These are phyloP conservation scores for Salicornia ramosissima DNA, from an alignment of 148 eudicot species.

Conservation along the genomic window DNA sequence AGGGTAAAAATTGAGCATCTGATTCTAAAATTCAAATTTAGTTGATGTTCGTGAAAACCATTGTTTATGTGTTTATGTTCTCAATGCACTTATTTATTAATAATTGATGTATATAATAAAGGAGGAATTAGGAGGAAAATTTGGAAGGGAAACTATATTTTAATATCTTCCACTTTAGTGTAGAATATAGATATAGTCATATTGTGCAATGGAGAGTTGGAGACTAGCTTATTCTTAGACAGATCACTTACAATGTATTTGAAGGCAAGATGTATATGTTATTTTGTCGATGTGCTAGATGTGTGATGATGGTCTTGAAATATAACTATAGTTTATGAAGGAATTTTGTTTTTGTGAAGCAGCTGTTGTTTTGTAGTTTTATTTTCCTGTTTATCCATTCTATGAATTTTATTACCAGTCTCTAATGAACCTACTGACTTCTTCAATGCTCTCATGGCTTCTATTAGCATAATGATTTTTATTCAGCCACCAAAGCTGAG, in stretches of 20 bases:
- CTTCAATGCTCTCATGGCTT: neutral
- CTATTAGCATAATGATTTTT: constrained; percentile 77
- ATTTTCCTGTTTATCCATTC: neutral
- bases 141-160: too few species aligned
- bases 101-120: too few species aligned
- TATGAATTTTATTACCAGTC: neutral
- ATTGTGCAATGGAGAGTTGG: neutral
- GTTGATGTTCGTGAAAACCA: too few species aligned
- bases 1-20: too few species aligned
- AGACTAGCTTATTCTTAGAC: neutral
- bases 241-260: neutral
- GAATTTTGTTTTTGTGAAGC: too few species aligned
- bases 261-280: neutral
- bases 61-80: too few species aligned
- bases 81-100: too few species aligned
- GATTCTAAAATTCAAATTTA: too few species aligned
- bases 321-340: neutral
- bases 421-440: neutral
- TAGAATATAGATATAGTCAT: too few species aligned
- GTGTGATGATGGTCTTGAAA: neutral
- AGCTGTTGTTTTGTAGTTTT: too few species aligned
- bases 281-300: neutral
- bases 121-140: too few species aligned
- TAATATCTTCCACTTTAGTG: too few species aligned
- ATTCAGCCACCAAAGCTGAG: constrained; percentile 90